Evolutionary conservation across 352 stramenopile genomes (phyloP).

Genomic region (Phytophthora vignae): DNA sequence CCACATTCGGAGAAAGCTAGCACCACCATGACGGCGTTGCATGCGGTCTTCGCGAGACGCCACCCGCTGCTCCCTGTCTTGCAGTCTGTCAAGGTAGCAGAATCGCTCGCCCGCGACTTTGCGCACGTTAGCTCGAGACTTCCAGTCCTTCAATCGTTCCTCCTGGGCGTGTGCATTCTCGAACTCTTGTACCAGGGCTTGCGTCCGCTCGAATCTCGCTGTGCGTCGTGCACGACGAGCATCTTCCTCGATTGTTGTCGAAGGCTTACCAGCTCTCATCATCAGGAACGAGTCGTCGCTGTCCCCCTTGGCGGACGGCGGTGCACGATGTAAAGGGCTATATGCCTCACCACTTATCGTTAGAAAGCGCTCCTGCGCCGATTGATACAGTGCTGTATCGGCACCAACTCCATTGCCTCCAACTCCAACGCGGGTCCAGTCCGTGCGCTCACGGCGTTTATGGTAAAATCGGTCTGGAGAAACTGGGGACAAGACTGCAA

Average conservation of each 20-base stretch:
- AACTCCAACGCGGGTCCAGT: conserved; percentile 83
- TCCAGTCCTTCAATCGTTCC: conserved; percentile 62
- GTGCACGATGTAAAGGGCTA: conserved; percentile 54
- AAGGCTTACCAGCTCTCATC: conserved; percentile 40
- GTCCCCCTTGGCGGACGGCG: conserved; percentile 17
- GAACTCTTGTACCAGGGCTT: conserved; percentile 48
- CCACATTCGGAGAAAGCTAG: conserved; percentile 83
- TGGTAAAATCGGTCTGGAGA: conserved; percentile 68
- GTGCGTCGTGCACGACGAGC: conserved; percentile 41
- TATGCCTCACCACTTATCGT: conserved; percentile 64
- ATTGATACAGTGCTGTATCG: conserved; percentile 56
- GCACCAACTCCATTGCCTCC: conserved; percentile 63
- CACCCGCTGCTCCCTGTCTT: conserved; percentile 66
- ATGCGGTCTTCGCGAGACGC: conserved; percentile 62
- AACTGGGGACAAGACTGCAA: conserved; percentile 42
- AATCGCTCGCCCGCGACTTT: conserved; percentile 60
- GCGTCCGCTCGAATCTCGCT: conserved; percentile 54
- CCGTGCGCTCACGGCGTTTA: conserved; percentile 60
- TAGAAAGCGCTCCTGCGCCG: conserved; percentile 55
- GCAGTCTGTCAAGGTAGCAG: conserved; percentile 64
- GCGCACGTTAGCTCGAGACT: conserved; percentile 55
- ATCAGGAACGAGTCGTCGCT: conserved; percentile 46
- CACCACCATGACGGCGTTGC: conserved; percentile 73
- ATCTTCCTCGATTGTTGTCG: conserved; percentile 45
- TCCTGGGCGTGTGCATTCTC: conserved; percentile 37